A percentile compares a stretch with the other conserved stretches of the same genome.
phyloP scores from a whole-genome alignment of 2,329 filamentous ascomycete genomes.

The Aspergillus sp. region DNA sequence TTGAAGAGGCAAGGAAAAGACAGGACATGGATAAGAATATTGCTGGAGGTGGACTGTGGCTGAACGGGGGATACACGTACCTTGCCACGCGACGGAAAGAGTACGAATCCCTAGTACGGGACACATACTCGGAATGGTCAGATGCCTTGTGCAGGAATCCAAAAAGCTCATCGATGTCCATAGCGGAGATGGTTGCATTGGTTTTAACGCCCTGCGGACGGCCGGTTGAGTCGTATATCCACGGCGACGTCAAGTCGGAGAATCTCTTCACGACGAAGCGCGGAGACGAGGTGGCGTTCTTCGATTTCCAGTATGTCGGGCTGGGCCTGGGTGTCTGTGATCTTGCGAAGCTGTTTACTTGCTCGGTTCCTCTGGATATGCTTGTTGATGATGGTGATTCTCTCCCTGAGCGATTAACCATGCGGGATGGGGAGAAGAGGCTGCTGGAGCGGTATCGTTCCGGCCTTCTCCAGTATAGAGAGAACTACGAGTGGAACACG shows the following conservation, averaged over 20 bases:
- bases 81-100: constrained; percentile 63
- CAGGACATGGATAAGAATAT: constrained; percentile 20
- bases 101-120: constrained; percentile 49
- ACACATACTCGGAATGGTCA: constrained; percentile 57
- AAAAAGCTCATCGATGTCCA: constrained; percentile 27
- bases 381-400: constrained; percentile 38
- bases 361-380: constrained; percentile 60
- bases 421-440: constrained; percentile 52
- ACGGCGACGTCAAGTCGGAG: constrained; percentile 69
- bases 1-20: constrained; percentile 50
- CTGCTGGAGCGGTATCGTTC: constrained; percentile 54
- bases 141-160: constrained; percentile 46
- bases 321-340: constrained; percentile 66
- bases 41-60: constrained; percentile 49
- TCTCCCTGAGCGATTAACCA: constrained; percentile 43
- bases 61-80: constrained; percentile 69
- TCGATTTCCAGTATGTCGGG: constrained; percentile 69
- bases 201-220: constrained; percentile 51
- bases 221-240: constrained; percentile 58
- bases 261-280: constrained; percentile 60
- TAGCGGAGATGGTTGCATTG: constrained; percentile 55
- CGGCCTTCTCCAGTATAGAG: constrained; percentile 12
- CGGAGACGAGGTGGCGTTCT: constrained; percentile 60
- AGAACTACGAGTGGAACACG: constrained; percentile 53
- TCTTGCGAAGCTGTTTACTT: constrained; percentile 66